Percentiles rank a stretch among this genome's conserved stretches.
Conservation (phyloP, 768 basidiomycete genomes). For the Phaffia australis region DNA sequence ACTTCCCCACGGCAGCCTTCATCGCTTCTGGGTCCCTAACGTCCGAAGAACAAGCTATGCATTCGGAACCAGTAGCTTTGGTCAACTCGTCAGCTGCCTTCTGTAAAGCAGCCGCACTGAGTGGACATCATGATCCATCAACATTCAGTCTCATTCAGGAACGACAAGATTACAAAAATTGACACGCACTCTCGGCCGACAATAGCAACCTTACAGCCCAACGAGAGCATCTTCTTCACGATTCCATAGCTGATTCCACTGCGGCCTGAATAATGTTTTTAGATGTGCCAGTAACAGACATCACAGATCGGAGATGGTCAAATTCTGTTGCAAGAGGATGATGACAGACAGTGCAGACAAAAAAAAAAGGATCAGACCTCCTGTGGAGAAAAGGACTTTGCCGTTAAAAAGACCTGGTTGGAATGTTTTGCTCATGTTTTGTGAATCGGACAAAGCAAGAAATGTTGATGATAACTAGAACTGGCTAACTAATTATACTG, state of each 20-base stretch:
- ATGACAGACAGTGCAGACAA: neutral
- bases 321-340: neutral
- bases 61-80: slow-evolving; percentile 55
- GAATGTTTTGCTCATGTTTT: slow-evolving; percentile 44
- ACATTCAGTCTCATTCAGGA: neutral
- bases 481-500: too few species aligned
- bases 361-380: slow-evolving; percentile 43
- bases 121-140: neutral
- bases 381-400: slow-evolving; percentile 72
- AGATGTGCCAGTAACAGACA: neutral
- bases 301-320: neutral
- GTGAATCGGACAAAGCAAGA: too few species aligned
- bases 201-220: slow-evolving; percentile 66
- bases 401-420: slow-evolving; percentile 71
- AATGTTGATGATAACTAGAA: too few species aligned
- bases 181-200: slow-evolving; percentile 68
- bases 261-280: slow-evolving; percentile 27
- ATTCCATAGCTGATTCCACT: slow-evolving; percentile 87
- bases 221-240: slow-evolving; percentile 66
- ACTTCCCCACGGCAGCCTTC: slow-evolving; percentile 59
- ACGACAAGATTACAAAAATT: slow-evolving; percentile 13
- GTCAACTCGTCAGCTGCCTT: slow-evolving; percentile 62
- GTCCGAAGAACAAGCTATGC: slow-evolving; percentile 66
- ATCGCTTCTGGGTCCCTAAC: slow-evolving; percentile 67
- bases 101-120: slow-evolving; percentile 59